Base-by-base conservation (phyloP, 2,329 filamentous ascomycete genomes). In the Seiridium cupressi region DNA sequence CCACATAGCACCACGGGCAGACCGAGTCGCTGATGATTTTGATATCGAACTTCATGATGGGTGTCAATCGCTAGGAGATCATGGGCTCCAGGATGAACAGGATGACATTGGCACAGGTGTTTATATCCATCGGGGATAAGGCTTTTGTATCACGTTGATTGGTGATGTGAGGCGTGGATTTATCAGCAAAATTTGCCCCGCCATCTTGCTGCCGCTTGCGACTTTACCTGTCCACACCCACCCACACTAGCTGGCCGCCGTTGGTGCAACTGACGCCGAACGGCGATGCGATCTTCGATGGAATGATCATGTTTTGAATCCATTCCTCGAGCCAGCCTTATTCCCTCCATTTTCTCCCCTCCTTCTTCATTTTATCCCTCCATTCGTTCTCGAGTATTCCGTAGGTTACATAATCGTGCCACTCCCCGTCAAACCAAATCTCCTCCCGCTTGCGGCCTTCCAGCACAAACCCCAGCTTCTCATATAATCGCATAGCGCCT, bases 1-100 rank as follows among this genome's bases (percentile, higher is more conserved):
- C 88, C 35, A 90, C 79, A 70, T 88, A 89, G 76, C 87, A 83
- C 78, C 77, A 81, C 5, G 87, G 85, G 70, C 88, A 90, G 60
- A 90, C 82, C 3, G 84, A 87, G 73, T 90, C 88, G 57, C 79
- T 85, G 57, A 88, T 83, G 64, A 89, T 83, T 58, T 85, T 80
- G 72, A 90, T 87, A 60, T 83, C 80, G 76, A 88, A 89, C 63
- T 85, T 82, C 47, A 84, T 85, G 84, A 88, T 87, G 49, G 42
- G 31, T 55, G 47, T 11, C 48, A 11, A 38, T 32, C 18, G 18
- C 18, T 26, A 26, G 18, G 18, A 26, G 18, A 26, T 26, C 18
- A 26, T 26, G 18, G 18, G 18, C 18, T 26, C 18, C 18, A 2
- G 18, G 18, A 26, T 26, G 18, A 26, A 1, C 18, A 26, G 18